A percentile compares a stretch with the other conserved stretches of the same genome.
Conservation (phyloP, 768 basidiomycete species). For the Mycena belliarum region DNA sequence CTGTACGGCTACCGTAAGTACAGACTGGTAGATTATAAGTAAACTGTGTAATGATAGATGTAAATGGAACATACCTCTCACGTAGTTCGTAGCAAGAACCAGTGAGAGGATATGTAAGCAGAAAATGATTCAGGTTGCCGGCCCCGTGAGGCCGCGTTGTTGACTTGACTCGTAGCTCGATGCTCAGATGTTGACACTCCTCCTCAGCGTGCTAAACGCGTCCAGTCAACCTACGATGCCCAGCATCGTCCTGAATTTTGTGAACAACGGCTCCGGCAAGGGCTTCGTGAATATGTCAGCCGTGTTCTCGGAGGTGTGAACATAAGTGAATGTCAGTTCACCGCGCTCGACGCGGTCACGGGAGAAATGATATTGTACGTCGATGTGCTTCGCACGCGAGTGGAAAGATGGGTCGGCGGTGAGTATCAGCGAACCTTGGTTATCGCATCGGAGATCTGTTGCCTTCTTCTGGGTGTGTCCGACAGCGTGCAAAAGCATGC, state of each 20-base stretch:
- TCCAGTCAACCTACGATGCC: constrained; percentile 12
- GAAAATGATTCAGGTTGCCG: too few relatives aligned
- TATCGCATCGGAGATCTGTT: constrained; percentile 25
- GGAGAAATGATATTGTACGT: constrained; percentile 34
- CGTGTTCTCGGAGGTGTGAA: constrained; percentile 29
- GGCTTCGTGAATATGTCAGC: constrained; percentile 42
- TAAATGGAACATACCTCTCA: too few relatives aligned
- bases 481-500: constrained; percentile 7
- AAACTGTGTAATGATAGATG: too few relatives aligned
- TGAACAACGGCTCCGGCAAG: constrained; percentile 12
- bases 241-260: constrained; percentile 3
- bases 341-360: constrained; percentile 29
- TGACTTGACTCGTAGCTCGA: background rate
- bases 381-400: constrained; percentile 34
- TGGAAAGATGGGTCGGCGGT: constrained; percentile 28
- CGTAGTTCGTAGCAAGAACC: too few relatives aligned
- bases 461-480: background rate
- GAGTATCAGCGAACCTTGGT: constrained; percentile 27
- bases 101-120: too few relatives aligned
- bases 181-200: background rate
- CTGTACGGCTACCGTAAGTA: too few relatives aligned
- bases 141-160: too few relatives aligned
- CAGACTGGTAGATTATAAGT: too few relatives aligned
- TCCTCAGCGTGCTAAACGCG: constrained; percentile 1
- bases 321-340: constrained; percentile 26